phyloP scores from a whole-genome alignment of 371 early-diverging fungal genomes.

The Apophysomyces elegans region DNA sequence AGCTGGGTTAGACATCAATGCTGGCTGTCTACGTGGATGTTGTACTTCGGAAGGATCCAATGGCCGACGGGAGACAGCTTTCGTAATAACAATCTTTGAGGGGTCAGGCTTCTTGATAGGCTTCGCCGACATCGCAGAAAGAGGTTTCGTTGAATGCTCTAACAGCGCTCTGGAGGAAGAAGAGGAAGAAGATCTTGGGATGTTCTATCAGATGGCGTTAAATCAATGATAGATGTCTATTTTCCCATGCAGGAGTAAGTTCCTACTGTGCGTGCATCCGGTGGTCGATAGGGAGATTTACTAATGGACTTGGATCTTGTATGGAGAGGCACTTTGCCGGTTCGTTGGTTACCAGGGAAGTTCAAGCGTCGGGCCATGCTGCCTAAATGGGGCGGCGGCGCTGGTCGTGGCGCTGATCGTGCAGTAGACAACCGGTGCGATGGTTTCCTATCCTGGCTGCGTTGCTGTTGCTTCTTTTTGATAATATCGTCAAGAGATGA shows the following conservation, averaged over 20 bases:
- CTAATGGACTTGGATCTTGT: not conserved
- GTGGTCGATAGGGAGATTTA: not conserved
- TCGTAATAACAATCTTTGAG: slow-evolving; percentile 24
- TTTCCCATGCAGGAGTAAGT: not conserved
- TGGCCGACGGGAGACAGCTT: slow-evolving; percentile 1
- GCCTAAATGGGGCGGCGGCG: too few species aligned
- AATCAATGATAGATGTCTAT: not conserved
- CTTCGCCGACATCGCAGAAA: not conserved
- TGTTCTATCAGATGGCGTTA: not conserved
- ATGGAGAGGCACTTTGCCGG: not conserved
- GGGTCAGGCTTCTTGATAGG: slow-evolving; percentile 15
- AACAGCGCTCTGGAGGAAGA: not conserved
- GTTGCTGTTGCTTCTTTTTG: slow-evolving; percentile 16
- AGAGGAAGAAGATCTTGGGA: not conserved
- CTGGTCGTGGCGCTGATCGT: not conserved
- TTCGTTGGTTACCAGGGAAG: not conserved
- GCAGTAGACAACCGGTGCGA: not conserved
- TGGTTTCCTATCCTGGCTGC: not conserved
- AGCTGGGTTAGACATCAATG: not conserved
- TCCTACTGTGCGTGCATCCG: not conserved
- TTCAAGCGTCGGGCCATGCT: not conserved
- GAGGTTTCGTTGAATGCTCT: not conserved
- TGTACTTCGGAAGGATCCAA: not conserved
- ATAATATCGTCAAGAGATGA: slow-evolving; percentile 27
- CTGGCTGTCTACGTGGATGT: slow-evolving; percentile 2